These are phyloP conservation scores for Parastagonospora avenae DNA, from an alignment of 2,329 filamentous ascomycete genomes.

Conservation along the genomic window DNA sequence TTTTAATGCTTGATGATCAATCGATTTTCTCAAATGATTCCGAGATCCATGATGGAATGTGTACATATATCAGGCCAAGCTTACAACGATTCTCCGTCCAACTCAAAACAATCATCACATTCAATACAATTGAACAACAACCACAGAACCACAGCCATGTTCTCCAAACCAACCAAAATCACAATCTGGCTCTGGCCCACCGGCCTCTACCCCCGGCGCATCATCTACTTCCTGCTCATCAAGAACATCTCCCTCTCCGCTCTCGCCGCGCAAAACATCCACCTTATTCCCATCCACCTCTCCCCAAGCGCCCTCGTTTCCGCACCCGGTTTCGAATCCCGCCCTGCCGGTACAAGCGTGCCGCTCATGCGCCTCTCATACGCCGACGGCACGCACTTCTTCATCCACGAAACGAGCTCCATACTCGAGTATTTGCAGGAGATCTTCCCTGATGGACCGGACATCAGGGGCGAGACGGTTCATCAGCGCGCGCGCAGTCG, in stretches of 20 bases:
- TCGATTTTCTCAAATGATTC: no score
- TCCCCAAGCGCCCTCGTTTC: conserved; percentile 1
- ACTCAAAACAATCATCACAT: background rate
- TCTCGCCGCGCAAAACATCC: conserved; percentile 16
- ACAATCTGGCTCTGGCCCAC: conserved; percentile 28
- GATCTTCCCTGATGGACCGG: no score
- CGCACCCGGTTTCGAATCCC: conserved; percentile 7
- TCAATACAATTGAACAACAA: background rate
- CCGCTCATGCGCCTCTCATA: conserved; percentile 16
- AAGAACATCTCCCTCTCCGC: conserved; percentile 15
- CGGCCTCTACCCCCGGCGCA: conserved; percentile 24
- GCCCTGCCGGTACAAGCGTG: conserved; percentile 11
- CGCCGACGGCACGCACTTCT: background rate
- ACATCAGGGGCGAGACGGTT: no score
- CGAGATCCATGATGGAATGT: no score
- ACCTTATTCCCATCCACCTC: conserved; percentile 15
- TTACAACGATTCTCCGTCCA: no score
- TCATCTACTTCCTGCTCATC: conserved; percentile 23
- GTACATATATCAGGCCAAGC: no score
- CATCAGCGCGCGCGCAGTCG: conserved; percentile 7
- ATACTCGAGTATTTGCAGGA: no score
- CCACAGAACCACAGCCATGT: background rate
- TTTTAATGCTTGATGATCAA: no score
- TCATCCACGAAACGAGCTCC: conserved; percentile 15
- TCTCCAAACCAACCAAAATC: background rate